phyloP scores from a whole-genome alignment of 164 flowering plant species.

The Protea cynaroides region DNA sequence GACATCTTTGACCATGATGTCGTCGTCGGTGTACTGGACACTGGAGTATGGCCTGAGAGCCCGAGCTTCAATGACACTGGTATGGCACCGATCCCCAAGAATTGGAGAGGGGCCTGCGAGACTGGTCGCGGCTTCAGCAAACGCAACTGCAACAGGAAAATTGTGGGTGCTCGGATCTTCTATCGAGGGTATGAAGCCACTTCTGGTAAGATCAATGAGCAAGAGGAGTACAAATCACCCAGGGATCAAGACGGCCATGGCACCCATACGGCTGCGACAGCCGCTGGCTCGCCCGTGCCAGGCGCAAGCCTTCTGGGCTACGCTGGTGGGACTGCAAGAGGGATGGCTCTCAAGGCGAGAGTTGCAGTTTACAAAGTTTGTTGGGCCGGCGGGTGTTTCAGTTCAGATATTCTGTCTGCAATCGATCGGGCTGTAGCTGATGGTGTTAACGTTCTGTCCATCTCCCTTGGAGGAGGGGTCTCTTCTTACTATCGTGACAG shows the following conservation, averaged over 20 bases:
- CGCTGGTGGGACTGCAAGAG: constrained; percentile 73
- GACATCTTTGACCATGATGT: constrained; percentile 42
- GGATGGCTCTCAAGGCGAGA: constrained; percentile 77
- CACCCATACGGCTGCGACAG: constrained; percentile 86
- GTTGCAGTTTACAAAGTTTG: constrained; percentile 83
- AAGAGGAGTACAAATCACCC: constrained; percentile 63
- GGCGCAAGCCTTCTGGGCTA: constrained; percentile 74
- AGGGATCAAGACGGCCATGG: constrained; percentile 95
- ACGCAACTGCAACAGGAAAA: constrained; percentile 57
- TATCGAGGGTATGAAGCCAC: constrained; percentile 73
- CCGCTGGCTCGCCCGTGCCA: constrained; percentile 59
- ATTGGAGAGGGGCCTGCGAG: constrained; percentile 74
- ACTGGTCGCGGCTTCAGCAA: constrained; percentile 34
- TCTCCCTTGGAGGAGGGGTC: constrained; percentile 75
- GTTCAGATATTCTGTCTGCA: constrained; percentile 80
- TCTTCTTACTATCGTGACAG: constrained; percentile 58
- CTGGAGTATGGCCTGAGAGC: constrained; percentile 90
- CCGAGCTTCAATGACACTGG: constrained; percentile 71
- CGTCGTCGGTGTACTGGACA: constrained; percentile 77
- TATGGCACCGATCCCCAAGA: constrained; percentile 41
- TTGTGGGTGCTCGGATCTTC: constrained; percentile 74
- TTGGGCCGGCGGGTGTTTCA: constrained; percentile 79
- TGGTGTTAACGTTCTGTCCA: constrained; percentile 73
- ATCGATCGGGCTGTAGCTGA: constrained; percentile 82
- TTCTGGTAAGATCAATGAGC: constrained; percentile 49